These are phyloP conservation scores for Colletotrichum sp. DNA, from an alignment of 2,329 filamentous ascomycete genomes.

Conservation along the genomic window DNA sequence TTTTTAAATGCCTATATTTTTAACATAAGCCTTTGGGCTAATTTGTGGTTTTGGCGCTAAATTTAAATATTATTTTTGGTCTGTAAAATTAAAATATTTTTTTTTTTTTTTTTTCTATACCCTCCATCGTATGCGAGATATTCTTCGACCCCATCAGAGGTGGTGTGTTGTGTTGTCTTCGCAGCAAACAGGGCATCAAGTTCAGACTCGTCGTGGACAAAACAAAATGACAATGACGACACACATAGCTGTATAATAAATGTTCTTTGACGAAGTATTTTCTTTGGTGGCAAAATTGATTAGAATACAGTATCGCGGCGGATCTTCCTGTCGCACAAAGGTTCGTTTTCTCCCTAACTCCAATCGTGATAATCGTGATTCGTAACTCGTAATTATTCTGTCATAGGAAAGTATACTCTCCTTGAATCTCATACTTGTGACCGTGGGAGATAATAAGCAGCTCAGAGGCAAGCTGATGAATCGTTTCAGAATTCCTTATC, in stretches of 20 bases:
- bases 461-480: background rate
- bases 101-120: slow-evolving; percentile 43
- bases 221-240: slow-evolving; percentile 63
- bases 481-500: slow-evolving; percentile 38
- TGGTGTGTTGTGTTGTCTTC: slow-evolving; percentile 55
- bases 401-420: background rate
- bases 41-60: too few relatives aligned
- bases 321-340: background rate
- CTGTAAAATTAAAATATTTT: too few relatives aligned
- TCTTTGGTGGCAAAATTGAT: background rate
- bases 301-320: background rate
- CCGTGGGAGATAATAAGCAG: background rate
- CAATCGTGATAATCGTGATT: slow-evolving; percentile 1
- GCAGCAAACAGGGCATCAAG: slow-evolving; percentile 56
- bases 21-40: too few relatives aligned
- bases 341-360: background rate
- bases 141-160: slow-evolving; percentile 64
- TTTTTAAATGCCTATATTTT: too few relatives aligned
- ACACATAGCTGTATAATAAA: slow-evolving; percentile 50
- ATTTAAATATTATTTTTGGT: too few relatives aligned
- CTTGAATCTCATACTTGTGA: background rate
- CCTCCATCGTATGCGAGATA: slow-evolving; percentile 74
- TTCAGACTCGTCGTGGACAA: slow-evolving; percentile 66
- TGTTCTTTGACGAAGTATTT: background rate
- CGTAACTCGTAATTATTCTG: slow-evolving; percentile 19